Conservation (phyloP, 192 early-diverging fungal genomes). For the Gigaspora rosea region DNA sequence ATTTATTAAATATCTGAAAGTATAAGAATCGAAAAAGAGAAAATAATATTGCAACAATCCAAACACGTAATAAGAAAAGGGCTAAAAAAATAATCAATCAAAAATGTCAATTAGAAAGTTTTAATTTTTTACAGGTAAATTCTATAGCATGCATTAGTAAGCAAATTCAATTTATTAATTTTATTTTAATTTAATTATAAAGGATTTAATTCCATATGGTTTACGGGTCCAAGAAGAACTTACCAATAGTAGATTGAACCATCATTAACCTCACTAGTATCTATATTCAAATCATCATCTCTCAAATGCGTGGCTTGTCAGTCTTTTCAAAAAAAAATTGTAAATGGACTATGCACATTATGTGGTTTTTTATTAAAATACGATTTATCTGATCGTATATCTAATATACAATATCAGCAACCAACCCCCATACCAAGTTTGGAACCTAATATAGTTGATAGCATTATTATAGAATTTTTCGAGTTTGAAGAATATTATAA, state of each 20-base stretch:
- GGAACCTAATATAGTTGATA: neutral
- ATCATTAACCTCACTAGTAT: neutral
- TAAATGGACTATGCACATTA: neutral
- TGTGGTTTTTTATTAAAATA: neutral
- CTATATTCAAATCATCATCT: constrained; percentile 11
- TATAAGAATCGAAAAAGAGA: neutral
- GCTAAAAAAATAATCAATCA: neutral
- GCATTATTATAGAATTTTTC: constrained; percentile 6
- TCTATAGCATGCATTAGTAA: neutral
- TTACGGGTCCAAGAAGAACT: neutral
- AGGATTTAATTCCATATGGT: constrained; percentile 4
- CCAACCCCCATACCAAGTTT: neutral
- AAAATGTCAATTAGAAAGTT: no score
- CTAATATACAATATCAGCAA: neutral
- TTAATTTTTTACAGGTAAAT: no score
- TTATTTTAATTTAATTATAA: constrained; percentile 6
- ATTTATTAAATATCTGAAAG: neutral
- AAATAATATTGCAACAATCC: neutral
- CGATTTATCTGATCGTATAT: constrained; percentile 1
- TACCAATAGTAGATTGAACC: neutral
- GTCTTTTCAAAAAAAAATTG: neutral
- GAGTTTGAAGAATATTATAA: neutral
- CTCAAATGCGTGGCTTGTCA: constrained; percentile 1
- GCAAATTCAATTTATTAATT: neutral
- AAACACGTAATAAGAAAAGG: neutral